phyloP scores from a whole-genome alignment of 2,329 filamentous ascomycete species.

The Clarireedia monteithiana region DNA sequence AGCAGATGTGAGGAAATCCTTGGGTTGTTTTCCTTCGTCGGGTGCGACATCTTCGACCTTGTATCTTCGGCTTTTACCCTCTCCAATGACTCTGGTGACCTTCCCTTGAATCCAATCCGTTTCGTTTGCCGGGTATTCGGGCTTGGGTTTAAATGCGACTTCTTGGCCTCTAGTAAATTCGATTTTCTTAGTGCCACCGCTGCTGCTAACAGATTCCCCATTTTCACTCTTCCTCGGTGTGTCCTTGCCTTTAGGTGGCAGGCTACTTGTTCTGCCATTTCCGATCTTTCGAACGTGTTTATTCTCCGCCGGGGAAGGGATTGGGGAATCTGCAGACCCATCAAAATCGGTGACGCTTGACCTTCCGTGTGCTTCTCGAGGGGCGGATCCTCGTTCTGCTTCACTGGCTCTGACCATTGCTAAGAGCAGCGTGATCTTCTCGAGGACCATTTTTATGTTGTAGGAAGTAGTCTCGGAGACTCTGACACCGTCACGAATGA shows the following conservation, averaged over 20 bases:
- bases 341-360: slow-evolving; percentile 25
- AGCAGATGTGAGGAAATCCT: slow-evolving; percentile 60
- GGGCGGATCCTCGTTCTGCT: slow-evolving; percentile 14
- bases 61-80: slow-evolving; percentile 71
- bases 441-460: slow-evolving; percentile 1
- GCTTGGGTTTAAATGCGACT: slow-evolving; percentile 58
- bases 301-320: slow-evolving; percentile 26
- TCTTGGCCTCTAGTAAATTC: slow-evolving; percentile 54
- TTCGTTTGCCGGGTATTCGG: slow-evolving; percentile 37
- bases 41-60: slow-evolving; percentile 75
- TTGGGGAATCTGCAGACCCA: slow-evolving; percentile 26
- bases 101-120: slow-evolving; percentile 69
- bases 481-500: slow-evolving; percentile 23
- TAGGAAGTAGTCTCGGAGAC: slow-evolving; percentile 23
- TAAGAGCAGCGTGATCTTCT: slow-evolving; percentile 11
- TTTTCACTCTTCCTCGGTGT: slow-evolving; percentile 17
- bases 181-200: slow-evolving; percentile 37
- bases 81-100: slow-evolving; percentile 66
- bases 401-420: slow-evolving; percentile 21
- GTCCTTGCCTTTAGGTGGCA: slow-evolving; percentile 23
- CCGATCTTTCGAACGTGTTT: slow-evolving; percentile 24
- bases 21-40: slow-evolving; percentile 58
- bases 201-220: slow-evolving; percentile 16
- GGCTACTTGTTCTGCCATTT: slow-evolving; percentile 22
- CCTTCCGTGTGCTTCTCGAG: slow-evolving; percentile 21